These are phyloP conservation scores for Thalia dealbata DNA, from an alignment of 176 grass and related monocot species.

Conservation along the genomic window DNA sequence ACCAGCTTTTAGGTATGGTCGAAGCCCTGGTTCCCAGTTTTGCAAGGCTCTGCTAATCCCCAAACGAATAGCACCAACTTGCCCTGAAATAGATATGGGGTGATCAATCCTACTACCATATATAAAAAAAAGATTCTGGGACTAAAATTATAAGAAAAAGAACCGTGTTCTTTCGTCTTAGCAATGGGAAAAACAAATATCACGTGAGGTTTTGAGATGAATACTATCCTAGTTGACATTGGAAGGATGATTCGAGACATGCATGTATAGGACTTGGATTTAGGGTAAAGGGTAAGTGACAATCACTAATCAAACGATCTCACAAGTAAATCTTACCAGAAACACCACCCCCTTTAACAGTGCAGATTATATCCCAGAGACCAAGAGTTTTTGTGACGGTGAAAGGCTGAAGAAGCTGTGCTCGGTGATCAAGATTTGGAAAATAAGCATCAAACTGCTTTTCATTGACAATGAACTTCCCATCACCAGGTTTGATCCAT, in stretches of 20 bases:
- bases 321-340: conserved; percentile 51
- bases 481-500: conserved; percentile 81
- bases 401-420: conserved; percentile 82
- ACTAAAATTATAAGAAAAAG: background rate
- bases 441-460: conserved; percentile 94
- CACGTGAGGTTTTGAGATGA: background rate
- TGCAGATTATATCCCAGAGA: conserved; percentile 64
- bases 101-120: background rate
- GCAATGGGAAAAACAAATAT: background rate
- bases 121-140: background rate
- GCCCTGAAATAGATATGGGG: conserved; percentile 31
- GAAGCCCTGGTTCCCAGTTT: conserved; percentile 76
- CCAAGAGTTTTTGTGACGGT: conserved; percentile 71
- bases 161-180: background rate
- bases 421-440: conserved; percentile 80
- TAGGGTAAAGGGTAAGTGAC: background rate
- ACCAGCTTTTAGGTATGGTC: conserved; percentile 92
- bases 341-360: conserved; percentile 81
- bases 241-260: background rate
- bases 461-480: conserved; percentile 81
- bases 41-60: conserved; percentile 93
- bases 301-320: background rate
- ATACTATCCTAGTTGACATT: background rate
- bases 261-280: background rate
- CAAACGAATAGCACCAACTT: conserved; percentile 85